A percentile compares a stretch with the other conserved stretches of the same genome.
Conservation (phyloP, 2,329 filamentous ascomycete genomes). For the Diaporthe eres region DNA sequence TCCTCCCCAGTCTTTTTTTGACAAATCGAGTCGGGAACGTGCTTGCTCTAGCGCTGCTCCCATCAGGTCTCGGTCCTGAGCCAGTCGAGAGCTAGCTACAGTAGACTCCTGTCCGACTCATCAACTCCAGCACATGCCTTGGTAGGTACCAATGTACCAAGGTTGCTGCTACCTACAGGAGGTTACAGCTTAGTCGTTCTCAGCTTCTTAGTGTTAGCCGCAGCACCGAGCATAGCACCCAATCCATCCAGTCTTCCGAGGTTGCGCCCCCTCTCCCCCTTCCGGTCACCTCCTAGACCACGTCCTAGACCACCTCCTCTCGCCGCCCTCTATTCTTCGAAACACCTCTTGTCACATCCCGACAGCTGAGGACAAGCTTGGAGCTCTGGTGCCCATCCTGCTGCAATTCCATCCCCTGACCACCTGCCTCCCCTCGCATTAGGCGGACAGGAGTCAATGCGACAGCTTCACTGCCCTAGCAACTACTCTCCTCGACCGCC, state of each 20-base stretch:
- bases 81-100: constrained; percentile 25
- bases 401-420: constrained; percentile 17
- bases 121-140: not conserved
- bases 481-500: constrained; percentile 30
- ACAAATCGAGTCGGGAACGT: constrained; percentile 27
- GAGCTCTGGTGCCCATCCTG: constrained; percentile 49
- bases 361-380: constrained; percentile 50
- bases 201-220: constrained; percentile 27
- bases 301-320: constrained; percentile 46
- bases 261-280: constrained; percentile 25
- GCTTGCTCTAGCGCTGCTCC: constrained; percentile 23
- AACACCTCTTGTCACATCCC: constrained; percentile 61
- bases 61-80: constrained; percentile 21
- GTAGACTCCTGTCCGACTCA: not conserved
- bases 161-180: not conserved
- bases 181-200: constrained; percentile 26
- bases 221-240: constrained; percentile 32
- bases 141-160: constrained; percentile 3
- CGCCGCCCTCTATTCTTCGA: constrained; percentile 52
- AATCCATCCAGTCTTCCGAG: constrained; percentile 34
- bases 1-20: constrained; percentile 1
- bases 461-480: constrained; percentile 45
- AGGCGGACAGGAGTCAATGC: constrained; percentile 44
- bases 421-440: constrained; percentile 40
- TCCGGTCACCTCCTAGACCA: constrained; percentile 40